These are phyloP conservation scores for Quercus cerris DNA, from an alignment of 306 rosid genomes.

Conservation along the genomic window DNA sequence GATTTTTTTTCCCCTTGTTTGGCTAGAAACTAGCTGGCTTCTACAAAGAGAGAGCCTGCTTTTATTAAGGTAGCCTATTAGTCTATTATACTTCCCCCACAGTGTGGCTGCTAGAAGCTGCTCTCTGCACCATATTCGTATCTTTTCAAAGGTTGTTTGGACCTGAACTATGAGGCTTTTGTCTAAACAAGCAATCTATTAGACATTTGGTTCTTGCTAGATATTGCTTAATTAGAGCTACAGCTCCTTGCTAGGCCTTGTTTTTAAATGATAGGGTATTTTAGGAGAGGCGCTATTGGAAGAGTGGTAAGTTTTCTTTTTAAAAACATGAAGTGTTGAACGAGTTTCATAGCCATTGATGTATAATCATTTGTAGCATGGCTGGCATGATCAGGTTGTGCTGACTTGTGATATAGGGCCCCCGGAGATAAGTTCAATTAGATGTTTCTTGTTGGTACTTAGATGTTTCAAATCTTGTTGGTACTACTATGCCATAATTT, in stretches of 20 bases:
- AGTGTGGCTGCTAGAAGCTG: not conserved
- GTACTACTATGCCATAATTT: too few species aligned
- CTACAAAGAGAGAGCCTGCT: constrained; percentile 19
- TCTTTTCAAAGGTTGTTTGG: not conserved
- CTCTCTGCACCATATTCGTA: constrained; percentile 5
- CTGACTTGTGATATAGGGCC: not conserved
- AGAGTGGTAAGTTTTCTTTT: not conserved
- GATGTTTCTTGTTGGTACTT: not conserved
- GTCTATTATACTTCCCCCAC: not conserved
- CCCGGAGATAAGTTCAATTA: not conserved
- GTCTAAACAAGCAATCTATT: constrained; percentile 1
- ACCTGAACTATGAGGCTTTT: constrained; percentile 1
- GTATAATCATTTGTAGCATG: constrained; percentile 1
- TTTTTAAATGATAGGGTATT: not conserved
- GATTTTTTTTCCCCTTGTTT: not conserved
- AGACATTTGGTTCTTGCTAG: constrained; percentile 5
- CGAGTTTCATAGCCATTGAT: not conserved
- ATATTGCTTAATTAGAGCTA: not conserved
- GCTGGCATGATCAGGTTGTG: constrained; percentile 2
- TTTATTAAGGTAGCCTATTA: constrained; percentile 2
- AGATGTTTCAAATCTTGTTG: too few species aligned
- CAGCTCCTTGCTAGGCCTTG: not conserved
- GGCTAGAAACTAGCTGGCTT: constrained; percentile 13
- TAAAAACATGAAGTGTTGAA: constrained; percentile 3
- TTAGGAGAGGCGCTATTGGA: constrained; percentile 1